Percentiles rank a stretch among this genome's conserved stretches.
Evolutionary conservation across 2,329 filamentous ascomycete genomes (phyloP).

Genomic region (Stagonosporopsis tanaceti): DNA sequence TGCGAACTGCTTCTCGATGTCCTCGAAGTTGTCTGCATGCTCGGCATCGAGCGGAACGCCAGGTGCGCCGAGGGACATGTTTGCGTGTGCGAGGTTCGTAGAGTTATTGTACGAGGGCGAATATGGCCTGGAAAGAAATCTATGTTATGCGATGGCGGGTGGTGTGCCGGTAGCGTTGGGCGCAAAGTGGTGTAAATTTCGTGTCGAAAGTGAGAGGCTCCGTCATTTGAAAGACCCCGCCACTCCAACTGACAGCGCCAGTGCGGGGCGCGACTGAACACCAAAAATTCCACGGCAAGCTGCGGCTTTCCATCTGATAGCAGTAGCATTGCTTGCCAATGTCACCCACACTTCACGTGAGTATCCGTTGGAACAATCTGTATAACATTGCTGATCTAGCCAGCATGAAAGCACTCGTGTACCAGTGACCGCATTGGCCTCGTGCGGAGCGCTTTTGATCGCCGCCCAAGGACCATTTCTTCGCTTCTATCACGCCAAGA

Average conservation of each 20-base stretch:
- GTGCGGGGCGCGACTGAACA: slow-evolving; percentile 47
- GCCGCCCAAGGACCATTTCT: slow-evolving; percentile 55
- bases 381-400: slow-evolving; percentile 22
- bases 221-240: slow-evolving; percentile 38
- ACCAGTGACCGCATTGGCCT: slow-evolving; percentile 57
- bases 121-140: not conserved
- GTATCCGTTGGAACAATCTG: slow-evolving; percentile 12
- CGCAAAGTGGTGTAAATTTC: slow-evolving; percentile 34
- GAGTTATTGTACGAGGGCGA: not conserved
- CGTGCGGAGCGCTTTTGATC: slow-evolving; percentile 48
- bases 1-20: slow-evolving; percentile 98
- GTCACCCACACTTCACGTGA: slow-evolving; percentile 46
- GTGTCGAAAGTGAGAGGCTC: slow-evolving; percentile 23
- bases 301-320: slow-evolving; percentile 13
- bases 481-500: slow-evolving; percentile 46
- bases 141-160: not conserved
- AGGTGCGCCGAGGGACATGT: slow-evolving; percentile 47
- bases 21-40: slow-evolving; percentile 73
- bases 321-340: slow-evolving; percentile 36
- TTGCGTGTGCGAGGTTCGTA: slow-evolving; percentile 5
- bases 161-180: slow-evolving; percentile 4
- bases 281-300: slow-evolving; percentile 37
- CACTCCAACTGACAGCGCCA: slow-evolving; percentile 10
- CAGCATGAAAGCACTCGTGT: slow-evolving; percentile 51
- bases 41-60: slow-evolving; percentile 55